These are phyloP conservation scores for Taiozyma sp. DNA, from an alignment of 1,139 yeast genomes.

Conservation along the genomic window DNA sequence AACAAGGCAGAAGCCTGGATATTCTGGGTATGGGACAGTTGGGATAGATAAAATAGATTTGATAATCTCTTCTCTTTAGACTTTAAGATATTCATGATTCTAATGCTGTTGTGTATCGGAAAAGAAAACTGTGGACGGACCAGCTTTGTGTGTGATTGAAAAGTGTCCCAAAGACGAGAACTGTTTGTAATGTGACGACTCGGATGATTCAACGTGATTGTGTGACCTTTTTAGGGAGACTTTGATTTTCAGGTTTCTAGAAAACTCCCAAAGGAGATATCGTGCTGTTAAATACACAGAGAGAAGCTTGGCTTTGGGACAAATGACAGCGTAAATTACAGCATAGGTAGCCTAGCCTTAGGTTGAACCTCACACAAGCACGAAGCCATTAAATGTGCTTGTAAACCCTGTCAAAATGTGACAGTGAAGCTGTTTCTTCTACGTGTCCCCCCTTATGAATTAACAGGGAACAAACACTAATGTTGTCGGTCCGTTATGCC, in stretches of 20 bases:
- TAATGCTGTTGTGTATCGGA: background rate
- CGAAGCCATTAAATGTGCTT: no score
- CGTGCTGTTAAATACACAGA: background rate
- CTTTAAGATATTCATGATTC: constrained; percentile 16
- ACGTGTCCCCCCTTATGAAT: background rate
- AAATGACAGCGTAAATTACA: background rate
- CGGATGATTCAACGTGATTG: background rate
- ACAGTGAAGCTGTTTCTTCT: no score
- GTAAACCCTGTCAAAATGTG: no score
- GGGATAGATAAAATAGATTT: constrained; percentile 18
- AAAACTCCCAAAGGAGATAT: background rate
- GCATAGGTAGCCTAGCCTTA: background rate
- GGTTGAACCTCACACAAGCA: no score
- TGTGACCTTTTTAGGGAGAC: background rate
- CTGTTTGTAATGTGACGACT: background rate
- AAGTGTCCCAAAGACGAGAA: background rate
- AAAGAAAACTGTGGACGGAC: background rate
- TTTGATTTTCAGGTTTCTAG: background rate
- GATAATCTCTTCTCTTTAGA: constrained; percentile 20
- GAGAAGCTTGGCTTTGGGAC: background rate
- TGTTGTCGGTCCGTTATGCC: background rate
- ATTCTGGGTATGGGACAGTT: constrained; percentile 11
- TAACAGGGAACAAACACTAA: background rate
- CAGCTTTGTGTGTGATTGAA: background rate
- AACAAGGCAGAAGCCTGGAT: constrained; percentile 14